Percentiles rank a stretch among this genome's conserved stretches.
Evolutionary conservation across 2,329 filamentous ascomycete genomes (phyloP).

Genomic region (Fusarium mundagurra): DNA sequence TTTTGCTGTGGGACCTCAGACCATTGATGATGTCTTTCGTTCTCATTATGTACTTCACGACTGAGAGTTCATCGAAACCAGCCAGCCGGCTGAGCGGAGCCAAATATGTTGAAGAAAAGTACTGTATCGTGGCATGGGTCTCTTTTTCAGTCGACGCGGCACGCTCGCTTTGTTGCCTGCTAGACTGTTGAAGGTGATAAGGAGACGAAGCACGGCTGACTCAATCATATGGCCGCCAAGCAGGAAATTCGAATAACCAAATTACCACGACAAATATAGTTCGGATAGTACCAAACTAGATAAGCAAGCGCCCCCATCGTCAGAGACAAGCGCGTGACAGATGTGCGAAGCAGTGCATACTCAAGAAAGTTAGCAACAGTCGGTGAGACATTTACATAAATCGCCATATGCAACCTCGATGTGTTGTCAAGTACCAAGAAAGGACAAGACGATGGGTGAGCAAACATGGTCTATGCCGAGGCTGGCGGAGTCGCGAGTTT

Average conservation of each 20-base stretch:
- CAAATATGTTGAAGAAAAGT: not conserved
- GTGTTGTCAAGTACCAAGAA: conserved; percentile 6
- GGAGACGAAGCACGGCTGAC: conserved; percentile 24
- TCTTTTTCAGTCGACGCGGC: not conserved
- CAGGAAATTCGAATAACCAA: conserved; percentile 5
- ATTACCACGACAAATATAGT: conserved; percentile 17
- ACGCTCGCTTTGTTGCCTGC: not conserved
- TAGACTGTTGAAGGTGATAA: not conserved
- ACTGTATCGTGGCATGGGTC: not conserved
- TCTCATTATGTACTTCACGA: not conserved
- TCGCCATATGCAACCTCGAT: not conserved
- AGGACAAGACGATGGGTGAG: not conserved
- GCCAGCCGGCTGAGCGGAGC: not conserved
- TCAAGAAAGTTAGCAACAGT: conserved; percentile 7
- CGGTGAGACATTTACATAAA: conserved; percentile 21
- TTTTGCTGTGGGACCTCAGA: not conserved
- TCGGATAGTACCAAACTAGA: conserved; percentile 19
- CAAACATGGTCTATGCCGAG: conserved; percentile 11
- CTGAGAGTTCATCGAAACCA: not conserved
- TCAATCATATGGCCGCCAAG: conserved; percentile 14
- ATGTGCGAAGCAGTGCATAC: conserved; percentile 6
- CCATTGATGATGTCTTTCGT: not conserved
- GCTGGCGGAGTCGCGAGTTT: conserved; percentile 12
- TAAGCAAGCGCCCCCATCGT: conserved; percentile 16
- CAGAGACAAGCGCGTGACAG: conserved; percentile 16